These are phyloP conservation scores for Urostyla sp. DNA, from an alignment of 73 alveolate genomes.

Conservation along the genomic window DNA sequence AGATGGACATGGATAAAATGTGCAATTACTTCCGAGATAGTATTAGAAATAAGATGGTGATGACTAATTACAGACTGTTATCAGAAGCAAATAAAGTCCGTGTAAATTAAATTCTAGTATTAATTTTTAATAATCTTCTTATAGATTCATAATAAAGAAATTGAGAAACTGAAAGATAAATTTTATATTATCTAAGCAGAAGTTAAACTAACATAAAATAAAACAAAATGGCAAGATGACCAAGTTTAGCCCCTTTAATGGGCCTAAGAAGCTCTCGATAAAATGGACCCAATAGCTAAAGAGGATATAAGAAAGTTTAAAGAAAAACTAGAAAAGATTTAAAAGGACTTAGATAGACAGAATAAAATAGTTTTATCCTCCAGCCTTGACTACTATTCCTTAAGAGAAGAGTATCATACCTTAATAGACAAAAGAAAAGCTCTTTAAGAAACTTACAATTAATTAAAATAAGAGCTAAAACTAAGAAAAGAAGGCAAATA, in stretches of 20 bases:
- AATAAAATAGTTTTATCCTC: slow-evolving; percentile 51
- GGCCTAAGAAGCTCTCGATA: slow-evolving; percentile 78
- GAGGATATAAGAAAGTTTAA: slow-evolving; percentile 77
- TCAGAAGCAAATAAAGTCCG: slow-evolving; percentile 50
- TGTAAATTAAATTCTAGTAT: slow-evolving; percentile 55
- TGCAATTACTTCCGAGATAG: slow-evolving; percentile 81
- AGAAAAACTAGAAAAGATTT: slow-evolving; percentile 74
- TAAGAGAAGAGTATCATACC: slow-evolving; percentile 19
- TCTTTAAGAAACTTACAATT: slow-evolving; percentile 24
- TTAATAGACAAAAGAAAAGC: slow-evolving; percentile 36
- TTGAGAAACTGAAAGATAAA: slow-evolving; percentile 75
- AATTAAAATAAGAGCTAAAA: slow-evolving; percentile 6
- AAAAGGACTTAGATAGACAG: slow-evolving; percentile 69
- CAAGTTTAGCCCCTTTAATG: slow-evolving; percentile 72
- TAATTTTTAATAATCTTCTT: slow-evolving; percentile 56
- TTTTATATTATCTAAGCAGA: slow-evolving; percentile 81
- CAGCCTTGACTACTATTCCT: slow-evolving; percentile 43
- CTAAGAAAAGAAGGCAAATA: slow-evolving; percentile 29
- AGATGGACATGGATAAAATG: slow-evolving; percentile 84
- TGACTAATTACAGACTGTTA: slow-evolving; percentile 23
- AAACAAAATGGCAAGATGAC: slow-evolving; percentile 78
- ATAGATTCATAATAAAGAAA: slow-evolving; percentile 71
- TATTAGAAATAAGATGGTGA: slow-evolving; percentile 67
- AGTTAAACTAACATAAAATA: slow-evolving; percentile 70
- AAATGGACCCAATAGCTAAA: slow-evolving; percentile 68